These are phyloP conservation scores for Diplodia sapinea DNA, from an alignment of 2,329 filamentous ascomycete species.

Conservation along the genomic window DNA sequence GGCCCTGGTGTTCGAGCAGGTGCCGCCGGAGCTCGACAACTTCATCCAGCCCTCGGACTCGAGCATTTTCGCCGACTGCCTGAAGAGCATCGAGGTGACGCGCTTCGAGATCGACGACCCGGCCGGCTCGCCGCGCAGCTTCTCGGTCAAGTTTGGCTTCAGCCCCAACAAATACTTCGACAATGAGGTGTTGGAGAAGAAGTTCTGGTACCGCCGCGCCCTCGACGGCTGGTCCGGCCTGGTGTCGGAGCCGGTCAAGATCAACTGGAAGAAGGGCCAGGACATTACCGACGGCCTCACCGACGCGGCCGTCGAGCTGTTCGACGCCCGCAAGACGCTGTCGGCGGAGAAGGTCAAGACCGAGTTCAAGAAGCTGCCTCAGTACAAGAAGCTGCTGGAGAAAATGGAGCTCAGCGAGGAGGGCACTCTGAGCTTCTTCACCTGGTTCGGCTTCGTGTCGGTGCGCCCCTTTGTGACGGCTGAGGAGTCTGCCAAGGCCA, in stretches of 20 bases:
- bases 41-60: conserved; percentile 84
- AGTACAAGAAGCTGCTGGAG: conserved; percentile 61
- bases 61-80: conserved; percentile 69
- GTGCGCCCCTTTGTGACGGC: conserved; percentile 70
- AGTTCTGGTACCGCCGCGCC: conserved; percentile 81
- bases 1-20: conserved; percentile 89
- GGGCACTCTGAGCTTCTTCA: conserved; percentile 79
- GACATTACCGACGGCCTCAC: conserved; percentile 84
- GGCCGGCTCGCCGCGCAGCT: conserved; percentile 77
- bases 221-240: conserved; percentile 74
- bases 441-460: conserved; percentile 78
- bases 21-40: conserved; percentile 83
- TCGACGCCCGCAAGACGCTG: conserved; percentile 58
- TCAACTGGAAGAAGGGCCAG: conserved; percentile 76
- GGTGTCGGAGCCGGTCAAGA: conserved; percentile 86
- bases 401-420: conserved; percentile 65
- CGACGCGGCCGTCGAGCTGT: conserved; percentile 72
- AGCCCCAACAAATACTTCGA: conserved; percentile 81
- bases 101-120: conserved; percentile 77
- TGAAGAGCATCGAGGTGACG: conserved; percentile 73
- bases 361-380: conserved; percentile 60
- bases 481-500: conserved; percentile 71
- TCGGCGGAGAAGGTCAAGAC: conserved; percentile 37
- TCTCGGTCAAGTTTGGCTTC: conserved; percentile 76
- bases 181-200: conserved; percentile 81